A percentile compares a stretch with the other conserved stretches of the same genome.
These are phyloP conservation scores for Fusarium guadeloupense DNA, from an alignment of 2,329 filamentous ascomycete species.

Conservation along the genomic window DNA sequence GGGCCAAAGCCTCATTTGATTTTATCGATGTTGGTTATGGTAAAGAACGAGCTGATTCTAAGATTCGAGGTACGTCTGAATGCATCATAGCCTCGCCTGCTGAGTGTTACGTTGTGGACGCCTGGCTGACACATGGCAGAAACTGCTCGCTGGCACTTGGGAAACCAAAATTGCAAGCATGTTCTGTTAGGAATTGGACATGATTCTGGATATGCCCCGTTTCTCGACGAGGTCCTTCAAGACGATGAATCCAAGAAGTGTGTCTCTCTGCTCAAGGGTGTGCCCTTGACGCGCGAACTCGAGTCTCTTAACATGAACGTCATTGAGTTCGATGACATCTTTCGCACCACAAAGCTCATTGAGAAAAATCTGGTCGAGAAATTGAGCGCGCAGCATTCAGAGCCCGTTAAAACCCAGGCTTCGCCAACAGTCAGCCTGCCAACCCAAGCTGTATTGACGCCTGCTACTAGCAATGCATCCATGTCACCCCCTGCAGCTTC, in stretches of 20 bases:
- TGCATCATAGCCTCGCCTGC: background rate
- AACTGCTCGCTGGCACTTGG: constrained; percentile 64
- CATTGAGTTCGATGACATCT: constrained; percentile 58
- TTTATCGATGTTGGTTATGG: constrained; percentile 70
- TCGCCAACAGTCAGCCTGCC: constrained; percentile 22
- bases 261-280: constrained; percentile 64
- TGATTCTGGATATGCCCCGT: constrained; percentile 67
- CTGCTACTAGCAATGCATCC: constrained; percentile 40
- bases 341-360: constrained; percentile 63
- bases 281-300: constrained; percentile 61
- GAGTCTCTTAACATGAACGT: constrained; percentile 57
- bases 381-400: background rate
- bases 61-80: constrained; percentile 63
- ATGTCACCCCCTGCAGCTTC: constrained; percentile 37
- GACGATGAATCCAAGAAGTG: constrained; percentile 55
- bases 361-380: constrained; percentile 43
- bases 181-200: constrained; percentile 70
- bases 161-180: constrained; percentile 69
- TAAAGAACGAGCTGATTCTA: constrained; percentile 67
- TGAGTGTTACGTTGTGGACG: background rate
- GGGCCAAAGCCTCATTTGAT: constrained; percentile 67
- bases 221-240: constrained; percentile 63
- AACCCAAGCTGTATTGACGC: constrained; percentile 33
- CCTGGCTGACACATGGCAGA: constrained; percentile 49
- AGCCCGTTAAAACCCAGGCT: constrained; percentile 1